Evolutionary conservation across 345 rosid species (phyloP).

Genomic region (Citrus sp.): DNA sequence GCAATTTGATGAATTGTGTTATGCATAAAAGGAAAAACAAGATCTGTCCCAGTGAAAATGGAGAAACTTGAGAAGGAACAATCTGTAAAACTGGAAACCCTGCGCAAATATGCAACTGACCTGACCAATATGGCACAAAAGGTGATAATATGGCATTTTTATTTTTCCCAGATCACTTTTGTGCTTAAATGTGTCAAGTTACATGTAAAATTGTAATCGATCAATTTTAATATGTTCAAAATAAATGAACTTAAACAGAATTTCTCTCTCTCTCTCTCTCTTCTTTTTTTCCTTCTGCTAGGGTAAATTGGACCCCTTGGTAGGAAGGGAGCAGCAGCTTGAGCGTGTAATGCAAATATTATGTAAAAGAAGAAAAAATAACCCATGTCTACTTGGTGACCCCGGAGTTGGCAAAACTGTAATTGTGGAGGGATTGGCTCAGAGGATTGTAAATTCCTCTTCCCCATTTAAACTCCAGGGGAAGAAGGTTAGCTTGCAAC

Average conservation of each 20-base stretch:
- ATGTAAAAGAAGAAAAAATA: slow-evolving; percentile 24
- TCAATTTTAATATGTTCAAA: neutral
- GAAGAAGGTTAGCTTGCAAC: slow-evolving; percentile 20
- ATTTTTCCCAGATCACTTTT: neutral
- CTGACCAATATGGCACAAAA: slow-evolving; percentile 6
- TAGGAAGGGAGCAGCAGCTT: slow-evolving; percentile 13
- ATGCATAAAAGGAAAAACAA: neutral
- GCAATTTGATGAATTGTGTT: too few relatives aligned
- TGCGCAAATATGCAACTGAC: slow-evolving; percentile 18
- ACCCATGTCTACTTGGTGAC: slow-evolving; percentile 30
- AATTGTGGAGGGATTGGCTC: slow-evolving; percentile 26
- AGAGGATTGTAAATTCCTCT: neutral
- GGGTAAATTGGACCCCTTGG: slow-evolving; percentile 22
- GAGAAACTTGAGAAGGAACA: slow-evolving; percentile 14
- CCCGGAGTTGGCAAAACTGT: slow-evolving; percentile 37
- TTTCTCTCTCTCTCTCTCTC: neutral
- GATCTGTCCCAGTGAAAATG: neutral
- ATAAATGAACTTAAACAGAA: neutral
- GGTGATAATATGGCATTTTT: neutral
- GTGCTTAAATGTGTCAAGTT: neutral
- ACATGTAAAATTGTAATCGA: neutral
- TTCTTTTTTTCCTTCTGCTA: neutral
- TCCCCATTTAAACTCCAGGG: slow-evolving; percentile 14
- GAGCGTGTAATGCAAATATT: slow-evolving; percentile 22
- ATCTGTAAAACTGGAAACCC: neutral